phyloP scores from a whole-genome alignment of 345 rosid species.

The Gossypium herbaceum region DNA sequence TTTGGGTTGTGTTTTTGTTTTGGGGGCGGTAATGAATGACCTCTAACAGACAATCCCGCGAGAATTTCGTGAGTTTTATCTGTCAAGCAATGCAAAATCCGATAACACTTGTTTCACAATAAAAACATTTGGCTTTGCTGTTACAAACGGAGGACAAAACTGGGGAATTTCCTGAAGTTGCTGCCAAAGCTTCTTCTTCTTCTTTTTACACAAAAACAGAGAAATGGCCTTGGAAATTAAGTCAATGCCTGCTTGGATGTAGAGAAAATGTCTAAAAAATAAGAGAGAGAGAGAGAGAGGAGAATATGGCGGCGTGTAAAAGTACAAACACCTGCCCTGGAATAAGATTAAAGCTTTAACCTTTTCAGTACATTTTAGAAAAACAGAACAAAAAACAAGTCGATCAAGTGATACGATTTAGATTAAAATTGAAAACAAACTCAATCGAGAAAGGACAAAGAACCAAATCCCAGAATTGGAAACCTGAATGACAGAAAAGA shows the following conservation, averaged over 20 bases:
- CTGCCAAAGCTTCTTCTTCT: too few species aligned
- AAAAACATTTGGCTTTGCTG: background rate
- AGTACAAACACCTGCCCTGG: background rate
- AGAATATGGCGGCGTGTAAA: background rate
- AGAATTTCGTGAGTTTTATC: conserved; percentile 8
- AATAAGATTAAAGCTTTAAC: background rate
- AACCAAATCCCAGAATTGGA: background rate
- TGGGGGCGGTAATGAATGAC: background rate
- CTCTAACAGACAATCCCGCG: background rate
- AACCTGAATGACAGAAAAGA: conserved; percentile 18
- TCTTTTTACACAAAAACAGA: background rate
- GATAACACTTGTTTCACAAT: background rate
- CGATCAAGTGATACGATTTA: background rate
- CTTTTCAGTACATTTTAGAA: background rate
- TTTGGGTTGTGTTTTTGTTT: background rate
- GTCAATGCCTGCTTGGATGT: conserved; percentile 8
- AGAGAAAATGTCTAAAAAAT: background rate
- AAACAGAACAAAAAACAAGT: background rate
- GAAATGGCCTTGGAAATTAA: background rate
- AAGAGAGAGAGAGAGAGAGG: too few species aligned
- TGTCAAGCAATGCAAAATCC: background rate
- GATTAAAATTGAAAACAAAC: background rate
- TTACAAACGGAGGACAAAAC: background rate
- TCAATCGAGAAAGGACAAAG: background rate
- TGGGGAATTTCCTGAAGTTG: too few species aligned